Conservation (phyloP, 352 stramenopile species). For the Globisporangium irregulare region DNA sequence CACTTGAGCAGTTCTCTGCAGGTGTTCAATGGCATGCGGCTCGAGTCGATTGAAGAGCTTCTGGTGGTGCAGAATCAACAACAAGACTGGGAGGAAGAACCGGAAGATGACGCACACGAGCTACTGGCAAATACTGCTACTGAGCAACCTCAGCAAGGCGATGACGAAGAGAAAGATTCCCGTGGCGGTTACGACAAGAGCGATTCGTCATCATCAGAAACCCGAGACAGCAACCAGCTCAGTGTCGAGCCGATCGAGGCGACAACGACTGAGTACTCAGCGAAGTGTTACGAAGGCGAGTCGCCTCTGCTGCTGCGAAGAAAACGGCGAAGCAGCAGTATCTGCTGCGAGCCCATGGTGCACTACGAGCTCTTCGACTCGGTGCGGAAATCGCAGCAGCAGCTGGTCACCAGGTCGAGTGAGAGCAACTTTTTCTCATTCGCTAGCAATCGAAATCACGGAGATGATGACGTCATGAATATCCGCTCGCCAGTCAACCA, state of each 20-base stretch:
- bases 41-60: slow-evolving; percentile 3
- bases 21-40: slow-evolving; percentile 1
- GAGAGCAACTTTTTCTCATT: slow-evolving; percentile 9
- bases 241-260: neutral
- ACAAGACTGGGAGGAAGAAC: neutral
- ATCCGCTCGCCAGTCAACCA: slow-evolving; percentile 27
- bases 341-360: slow-evolving; percentile 33
- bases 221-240: neutral
- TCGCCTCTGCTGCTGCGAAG: neutral
- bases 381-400: slow-evolving; percentile 20
- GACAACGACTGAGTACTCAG: neutral
- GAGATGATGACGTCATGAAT: slow-evolving; percentile 35
- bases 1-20: neutral
- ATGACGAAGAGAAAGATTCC: neutral
- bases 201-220: neutral
- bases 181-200: neutral
- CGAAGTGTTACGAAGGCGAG: neutral
- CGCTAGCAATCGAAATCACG: slow-evolving; percentile 14
- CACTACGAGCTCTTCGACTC: slow-evolving; percentile 35
- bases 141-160: slow-evolving; percentile 5
- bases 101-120: slow-evolving; percentile 4
- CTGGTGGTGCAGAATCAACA: neutral
- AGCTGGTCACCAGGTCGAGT: neutral
- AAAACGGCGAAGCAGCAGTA: slow-evolving; percentile 12
- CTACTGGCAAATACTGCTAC: neutral